A percentile compares a stretch with the other conserved stretches of the same genome.
These are phyloP conservation scores for Austroboletus eburneus DNA, from an alignment of 768 basidiomycete genomes.

Conservation along the genomic window DNA sequence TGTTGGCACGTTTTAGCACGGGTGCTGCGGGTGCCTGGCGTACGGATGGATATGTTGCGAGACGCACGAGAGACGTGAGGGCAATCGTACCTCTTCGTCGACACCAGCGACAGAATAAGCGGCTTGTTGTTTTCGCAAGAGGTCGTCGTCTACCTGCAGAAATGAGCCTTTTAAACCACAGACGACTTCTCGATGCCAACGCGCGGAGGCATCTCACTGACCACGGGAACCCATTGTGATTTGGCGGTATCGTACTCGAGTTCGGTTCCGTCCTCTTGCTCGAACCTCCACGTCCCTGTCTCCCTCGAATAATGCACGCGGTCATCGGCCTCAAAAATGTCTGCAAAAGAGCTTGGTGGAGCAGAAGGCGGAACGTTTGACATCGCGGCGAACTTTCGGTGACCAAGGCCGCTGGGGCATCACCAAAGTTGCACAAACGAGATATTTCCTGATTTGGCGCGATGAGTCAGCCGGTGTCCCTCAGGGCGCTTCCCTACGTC, in stretches of 20 bases:
- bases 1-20: slow-evolving; percentile 72
- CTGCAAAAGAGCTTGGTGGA: slow-evolving; percentile 49
- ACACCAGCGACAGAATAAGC: slow-evolving; percentile 92
- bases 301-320: slow-evolving; percentile 76
- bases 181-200: not conserved
- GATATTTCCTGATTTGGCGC: too few relatives aligned
- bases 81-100: slow-evolving; percentile 77
- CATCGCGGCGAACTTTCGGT: too few relatives aligned
- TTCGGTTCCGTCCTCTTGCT: slow-evolving; percentile 87
- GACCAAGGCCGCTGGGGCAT: too few relatives aligned
- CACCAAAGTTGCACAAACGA: too few relatives aligned
- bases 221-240: slow-evolving; percentile 79
- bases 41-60: slow-evolving; percentile 21
- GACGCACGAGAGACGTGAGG: slow-evolving; percentile 15
- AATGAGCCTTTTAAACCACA: slow-evolving; percentile 4
- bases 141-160: slow-evolving; percentile 77
- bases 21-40: slow-evolving; percentile 82
- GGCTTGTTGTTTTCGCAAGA: slow-evolving; percentile 86
- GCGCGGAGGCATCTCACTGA: slow-evolving; percentile 38
- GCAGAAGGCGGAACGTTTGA: slow-evolving; percentile 41
- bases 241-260: slow-evolving; percentile 81
- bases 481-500: too few relatives aligned
- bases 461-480: too few relatives aligned
- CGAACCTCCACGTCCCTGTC: slow-evolving; percentile 79
- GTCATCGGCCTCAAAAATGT: slow-evolving; percentile 73